These are phyloP conservation scores for Xanthoconium purpureum DNA, from an alignment of 768 basidiomycete genomes.

Conservation along the genomic window DNA sequence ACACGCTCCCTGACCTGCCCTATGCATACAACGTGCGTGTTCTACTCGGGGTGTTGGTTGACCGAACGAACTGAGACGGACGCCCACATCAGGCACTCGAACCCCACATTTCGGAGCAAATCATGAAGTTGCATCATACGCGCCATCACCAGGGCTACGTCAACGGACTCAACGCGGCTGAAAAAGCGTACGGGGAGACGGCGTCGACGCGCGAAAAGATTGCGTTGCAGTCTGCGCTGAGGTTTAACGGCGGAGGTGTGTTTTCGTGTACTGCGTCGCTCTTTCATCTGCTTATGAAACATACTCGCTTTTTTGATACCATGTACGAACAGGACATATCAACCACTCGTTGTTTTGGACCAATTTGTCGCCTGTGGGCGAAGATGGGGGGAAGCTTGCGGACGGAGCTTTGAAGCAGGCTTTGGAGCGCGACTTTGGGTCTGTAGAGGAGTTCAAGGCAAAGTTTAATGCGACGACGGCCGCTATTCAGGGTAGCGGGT, in stretches of 20 bases:
- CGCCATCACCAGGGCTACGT: conserved; percentile 95
- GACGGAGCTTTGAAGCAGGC: conserved; percentile 73
- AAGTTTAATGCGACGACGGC: conserved; percentile 84
- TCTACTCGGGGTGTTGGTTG: not conserved
- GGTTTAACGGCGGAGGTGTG: conserved; percentile 94
- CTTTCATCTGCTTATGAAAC: too few relatives aligned
- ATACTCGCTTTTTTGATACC: not conserved
- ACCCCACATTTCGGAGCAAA: conserved; percentile 85
- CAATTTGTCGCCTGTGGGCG: conserved; percentile 77
- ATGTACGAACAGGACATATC: conserved; percentile 58
- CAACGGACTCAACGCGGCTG: conserved; percentile 89
- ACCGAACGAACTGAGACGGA: too few relatives aligned
- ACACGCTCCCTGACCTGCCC: conserved; percentile 77
- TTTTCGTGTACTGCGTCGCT: not conserved
- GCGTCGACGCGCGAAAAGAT: conserved; percentile 72
- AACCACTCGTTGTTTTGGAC: conserved; percentile 98
- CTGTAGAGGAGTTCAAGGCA: conserved; percentile 82
- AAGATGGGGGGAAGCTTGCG: conserved; percentile 61
- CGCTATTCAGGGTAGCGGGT: conserved; percentile 94
- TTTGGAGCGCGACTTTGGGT: conserved; percentile 80
- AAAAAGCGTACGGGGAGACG: conserved; percentile 71
- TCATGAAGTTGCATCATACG: conserved; percentile 91
- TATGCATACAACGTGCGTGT: conserved; percentile 71
- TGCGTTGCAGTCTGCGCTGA: conserved; percentile 84
- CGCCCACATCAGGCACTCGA: conserved; percentile 65